These are phyloP conservation scores for Leptomonas pyrrhocoris DNA, from an alignment of 208 protist species.

Conservation along the genomic window DNA sequence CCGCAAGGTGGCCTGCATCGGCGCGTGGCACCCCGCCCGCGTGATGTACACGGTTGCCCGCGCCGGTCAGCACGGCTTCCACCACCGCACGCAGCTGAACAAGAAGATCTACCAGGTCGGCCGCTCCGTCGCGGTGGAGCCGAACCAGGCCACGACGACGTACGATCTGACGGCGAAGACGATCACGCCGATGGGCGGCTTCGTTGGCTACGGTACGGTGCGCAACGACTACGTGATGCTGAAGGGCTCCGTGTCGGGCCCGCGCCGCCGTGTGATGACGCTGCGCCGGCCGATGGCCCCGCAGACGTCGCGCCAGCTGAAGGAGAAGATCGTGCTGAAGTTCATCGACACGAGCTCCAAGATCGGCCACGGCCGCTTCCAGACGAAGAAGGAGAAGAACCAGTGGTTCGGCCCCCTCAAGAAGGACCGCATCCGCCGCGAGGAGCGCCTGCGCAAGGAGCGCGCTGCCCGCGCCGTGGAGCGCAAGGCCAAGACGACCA, in stretches of 20 bases:
- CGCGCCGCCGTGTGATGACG: constrained; percentile 97
- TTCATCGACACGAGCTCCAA: constrained; percentile 99
- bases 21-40: too few species aligned
- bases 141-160: constrained; percentile 94
- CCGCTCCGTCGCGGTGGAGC: constrained; percentile 73
- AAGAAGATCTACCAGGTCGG: constrained; percentile 99
- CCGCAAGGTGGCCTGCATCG: constrained; percentile 99
- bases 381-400: constrained; percentile 98
- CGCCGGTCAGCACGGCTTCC: constrained; percentile 99
- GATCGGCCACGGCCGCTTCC: constrained; percentile 99
- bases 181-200: constrained; percentile 99
- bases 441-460: constrained; percentile 87
- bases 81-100: constrained; percentile 99
- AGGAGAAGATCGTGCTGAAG: constrained; percentile 96
- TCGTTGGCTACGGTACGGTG: constrained; percentile 98
- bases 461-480: constrained; percentile 76
- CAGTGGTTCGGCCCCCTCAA: constrained; percentile 97
- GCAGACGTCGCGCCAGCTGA: constrained; percentile 81
- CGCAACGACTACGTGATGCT: constrained; percentile 98
- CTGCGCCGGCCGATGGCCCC: constrained; percentile 97
- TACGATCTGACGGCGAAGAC: constrained; percentile 98
- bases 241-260: constrained; percentile 95
- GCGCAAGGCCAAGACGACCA: constrained; percentile 64
- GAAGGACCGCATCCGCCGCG: constrained; percentile 89
- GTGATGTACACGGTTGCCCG: constrained; percentile 98